Evolutionary conservation across 1,284 basidiomycete genomes (phyloP), one percentile per base, ranked within the genome.

Genomic region (Pseudozyma pruni): DNA sequence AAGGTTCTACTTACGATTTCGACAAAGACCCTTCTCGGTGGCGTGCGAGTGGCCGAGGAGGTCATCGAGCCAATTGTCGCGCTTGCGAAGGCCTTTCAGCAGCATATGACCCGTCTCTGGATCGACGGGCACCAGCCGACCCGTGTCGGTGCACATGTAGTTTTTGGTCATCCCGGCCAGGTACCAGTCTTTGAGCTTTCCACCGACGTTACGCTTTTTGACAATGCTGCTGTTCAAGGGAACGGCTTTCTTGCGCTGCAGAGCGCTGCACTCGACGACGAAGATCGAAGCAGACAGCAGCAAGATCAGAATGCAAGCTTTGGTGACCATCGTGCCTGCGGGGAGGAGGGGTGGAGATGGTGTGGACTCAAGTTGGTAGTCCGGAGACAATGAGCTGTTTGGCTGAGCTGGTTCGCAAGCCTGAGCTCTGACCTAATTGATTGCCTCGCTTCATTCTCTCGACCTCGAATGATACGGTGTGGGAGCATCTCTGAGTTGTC

Each of bases 51-150:
- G 41, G 8, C 44, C 41, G 2, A 67, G 25, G 13, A 44, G 1
- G 9, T 55, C 43, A 35, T 72, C 62, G 13, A 57, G 4, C 17
- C 37, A 53, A 19, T 25, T 25, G n/a, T 22, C 40, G 8, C 62
- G 53, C 37, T 56, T 57, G n/a, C 62, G 58, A 4, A 66, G 47
- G 5, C 50, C 40, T 19, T 44, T 48, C 6, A 54, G 41, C 35
- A 64, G 52, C 67, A 67, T 62, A 34, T 72, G 62, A 3, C 69
- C 69, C 14, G 69, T 55, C 1, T 33, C 35, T 3, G 69, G 69
- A 35, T 72, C 69, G 8, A 72, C 62, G 25, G 69, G 69, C 5
- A 72, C 47, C 4, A 67, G n/a, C 2, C 62, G 50, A n/a, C 40
- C 35, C 0, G 42, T 53, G 7, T 56, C 46, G 40, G 62, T 66